These are phyloP conservation scores for Penstemon barbatus DNA, from an alignment of 257 asterid genomes.

Conservation along the genomic window DNA sequence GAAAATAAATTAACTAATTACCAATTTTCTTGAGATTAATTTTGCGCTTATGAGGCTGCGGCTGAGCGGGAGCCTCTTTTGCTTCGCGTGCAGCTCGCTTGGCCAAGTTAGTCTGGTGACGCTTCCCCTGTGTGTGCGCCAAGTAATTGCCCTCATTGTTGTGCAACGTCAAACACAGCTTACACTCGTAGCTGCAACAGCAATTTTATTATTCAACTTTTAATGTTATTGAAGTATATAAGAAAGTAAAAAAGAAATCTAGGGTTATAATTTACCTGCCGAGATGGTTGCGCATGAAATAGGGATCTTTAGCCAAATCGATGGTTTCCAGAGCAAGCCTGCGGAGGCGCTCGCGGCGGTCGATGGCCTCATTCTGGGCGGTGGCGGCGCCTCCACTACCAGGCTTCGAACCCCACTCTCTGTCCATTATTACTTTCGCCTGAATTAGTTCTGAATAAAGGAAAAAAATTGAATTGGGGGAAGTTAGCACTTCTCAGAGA, in stretches of 20 bases:
- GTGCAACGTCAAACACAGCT: constrained; percentile 91
- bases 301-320: constrained; percentile 94
- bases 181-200: constrained; percentile 78
- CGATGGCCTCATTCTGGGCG: constrained; percentile 93
- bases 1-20: constrained; percentile 22
- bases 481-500: too few species aligned
- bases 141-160: constrained; percentile 97
- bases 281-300: constrained; percentile 96
- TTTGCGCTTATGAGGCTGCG: constrained; percentile 97
- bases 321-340: constrained; percentile 91
- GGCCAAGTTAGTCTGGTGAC: constrained; percentile 98
- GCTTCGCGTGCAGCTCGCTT: constrained; percentile 99
- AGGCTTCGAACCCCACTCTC: constrained; percentile 99
- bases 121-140: constrained; percentile 98
- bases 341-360: constrained; percentile 95
- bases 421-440: constrained; percentile 50
- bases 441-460: too few species aligned
- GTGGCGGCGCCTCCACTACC: constrained; percentile 99
- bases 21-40: constrained; percentile 68
- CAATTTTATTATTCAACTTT: neutral
- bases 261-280: constrained; percentile 68
- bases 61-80: constrained; percentile 96
- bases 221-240: neutral
- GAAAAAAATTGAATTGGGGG: too few species aligned
- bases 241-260: neutral